Evolutionary conservation across 352 stramenopile genomes (phyloP).

Genomic region (Pythium rhizo-oryzae): DNA sequence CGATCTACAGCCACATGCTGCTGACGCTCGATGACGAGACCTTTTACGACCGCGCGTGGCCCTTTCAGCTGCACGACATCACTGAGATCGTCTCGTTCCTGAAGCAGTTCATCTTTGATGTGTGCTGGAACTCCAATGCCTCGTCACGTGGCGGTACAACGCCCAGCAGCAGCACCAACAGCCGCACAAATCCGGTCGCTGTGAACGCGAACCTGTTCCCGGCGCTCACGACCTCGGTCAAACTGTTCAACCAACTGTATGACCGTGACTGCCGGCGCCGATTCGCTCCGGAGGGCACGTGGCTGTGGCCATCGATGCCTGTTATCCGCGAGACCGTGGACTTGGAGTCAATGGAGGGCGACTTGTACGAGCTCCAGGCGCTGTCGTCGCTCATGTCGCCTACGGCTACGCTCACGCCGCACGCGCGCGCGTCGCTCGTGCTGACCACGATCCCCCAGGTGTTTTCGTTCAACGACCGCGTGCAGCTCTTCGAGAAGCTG

Average conservation of each 20-base stretch:
- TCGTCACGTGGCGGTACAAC: not conserved
- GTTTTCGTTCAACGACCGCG: constrained; percentile 78
- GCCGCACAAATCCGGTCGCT: not conserved
- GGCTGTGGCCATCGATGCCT: constrained; percentile 78
- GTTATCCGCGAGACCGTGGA: constrained; percentile 66
- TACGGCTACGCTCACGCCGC: constrained; percentile 33
- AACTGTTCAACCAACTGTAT: constrained; percentile 84
- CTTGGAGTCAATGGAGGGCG: constrained; percentile 65
- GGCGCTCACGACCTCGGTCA: constrained; percentile 58
- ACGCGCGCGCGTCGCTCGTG: constrained; percentile 53
- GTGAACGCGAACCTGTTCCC: constrained; percentile 39
- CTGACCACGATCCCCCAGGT: constrained; percentile 79
- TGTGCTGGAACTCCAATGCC: constrained; percentile 52
- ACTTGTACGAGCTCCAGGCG: constrained; percentile 44
- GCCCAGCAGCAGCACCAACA: not conserved
- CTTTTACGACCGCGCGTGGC: constrained; percentile 67
- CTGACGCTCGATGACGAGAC: constrained; percentile 69
- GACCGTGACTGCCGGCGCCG: constrained; percentile 63
- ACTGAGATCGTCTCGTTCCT: constrained; percentile 46
- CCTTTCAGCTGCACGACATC: constrained; percentile 50
- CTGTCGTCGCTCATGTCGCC: constrained; percentile 50
- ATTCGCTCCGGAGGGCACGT: constrained; percentile 49
- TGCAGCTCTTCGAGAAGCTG: constrained; percentile 74
- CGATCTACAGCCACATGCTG: constrained; percentile 67
- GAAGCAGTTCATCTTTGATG: constrained; percentile 73